Evolutionary conservation across 768 basidiomycete species (phyloP), one percentile per base, ranked within the genome.

Genomic region (Tulasnella sp.): DNA sequence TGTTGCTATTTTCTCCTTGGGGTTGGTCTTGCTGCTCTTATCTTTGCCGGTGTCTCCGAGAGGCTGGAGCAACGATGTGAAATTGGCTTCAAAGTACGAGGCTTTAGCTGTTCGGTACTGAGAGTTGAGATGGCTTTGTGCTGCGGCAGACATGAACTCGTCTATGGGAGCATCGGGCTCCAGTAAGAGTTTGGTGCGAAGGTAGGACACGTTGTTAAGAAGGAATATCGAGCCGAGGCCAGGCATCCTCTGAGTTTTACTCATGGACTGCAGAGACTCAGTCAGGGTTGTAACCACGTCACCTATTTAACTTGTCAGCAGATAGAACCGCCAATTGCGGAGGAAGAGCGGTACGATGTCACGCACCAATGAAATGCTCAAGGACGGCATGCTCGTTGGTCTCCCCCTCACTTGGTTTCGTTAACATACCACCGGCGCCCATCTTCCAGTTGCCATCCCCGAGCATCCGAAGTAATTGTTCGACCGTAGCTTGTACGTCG

Each of bases 381-480:
- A 93, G 83, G 14, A 94, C 85, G 22, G 86, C 77, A n/a, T 72
- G 72, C 38, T 81, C 83, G 49, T 83, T 83, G 79, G 91, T 89
- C 75, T 89, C 90, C 6, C 8, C 82, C 78, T 1, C 80, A 81
- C 79, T 88, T 89, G 12, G n/a, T 88, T 79, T 87, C 86, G 76
- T 68, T 29, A 92, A 22, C 40, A 42, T 78, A 3, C 40, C 77
- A 34, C 77, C 86, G 6, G 92, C 92, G 4, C 93, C 93, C 93
- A 95, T 94, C 83, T 89, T 92, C 93, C 93, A 94, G 79, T 94
- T 94, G 12, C 93, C 93, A 77, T 95, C 93, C 0, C 93, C 93
- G 0, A 95, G 86, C 1, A 89, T 87, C 52, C 89, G 81, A 45
- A 94, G 83, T 0, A 90, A 89, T 0, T 91, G 85, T 0, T 87